These are phyloP conservation scores for Dothideomycetes sp. DNA, from an alignment of 2,329 filamentous ascomycete genomes.

Conservation along the genomic window DNA sequence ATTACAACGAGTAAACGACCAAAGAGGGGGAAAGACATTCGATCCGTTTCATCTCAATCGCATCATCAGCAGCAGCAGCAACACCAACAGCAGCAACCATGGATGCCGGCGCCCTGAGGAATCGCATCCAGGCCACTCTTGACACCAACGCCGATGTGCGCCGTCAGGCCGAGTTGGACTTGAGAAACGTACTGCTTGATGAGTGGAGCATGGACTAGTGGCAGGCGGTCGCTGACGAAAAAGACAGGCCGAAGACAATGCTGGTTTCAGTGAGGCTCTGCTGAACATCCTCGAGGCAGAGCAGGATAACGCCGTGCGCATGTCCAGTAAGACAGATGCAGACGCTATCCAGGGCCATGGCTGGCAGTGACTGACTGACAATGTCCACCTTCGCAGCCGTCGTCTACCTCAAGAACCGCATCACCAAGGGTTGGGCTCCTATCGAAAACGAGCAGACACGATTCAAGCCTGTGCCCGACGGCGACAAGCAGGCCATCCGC, in stretches of 20 bases:
- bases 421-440: conserved; percentile 82
- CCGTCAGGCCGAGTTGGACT: conserved; percentile 67
- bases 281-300: conserved; percentile 85
- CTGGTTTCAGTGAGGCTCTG: conserved; percentile 83
- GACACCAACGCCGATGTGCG: conserved; percentile 65
- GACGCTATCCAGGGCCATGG: too few relatives aligned
- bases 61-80: too few relatives aligned
- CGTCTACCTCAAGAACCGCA: conserved; percentile 96
- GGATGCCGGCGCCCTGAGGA: conserved; percentile 66
- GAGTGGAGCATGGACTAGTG: not conserved
- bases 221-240: conserved; percentile 9
- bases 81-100: too few relatives aligned
- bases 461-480: conserved; percentile 70
- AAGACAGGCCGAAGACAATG: conserved; percentile 72
- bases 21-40: too few relatives aligned
- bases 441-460: conserved; percentile 49
- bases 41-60: too few relatives aligned
- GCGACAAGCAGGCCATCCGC: conserved; percentile 79
- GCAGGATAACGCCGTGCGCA: conserved; percentile 71
- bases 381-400: conserved; percentile 53
- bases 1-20: too few relatives aligned
- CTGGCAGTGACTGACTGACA: not conserved
- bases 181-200: conserved; percentile 67
- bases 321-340: conserved; percentile 81
- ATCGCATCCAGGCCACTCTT: conserved; percentile 68